Base-by-base conservation (phyloP, 2,329 filamentous ascomycete species). In the Fusarium incarnatum region DNA sequence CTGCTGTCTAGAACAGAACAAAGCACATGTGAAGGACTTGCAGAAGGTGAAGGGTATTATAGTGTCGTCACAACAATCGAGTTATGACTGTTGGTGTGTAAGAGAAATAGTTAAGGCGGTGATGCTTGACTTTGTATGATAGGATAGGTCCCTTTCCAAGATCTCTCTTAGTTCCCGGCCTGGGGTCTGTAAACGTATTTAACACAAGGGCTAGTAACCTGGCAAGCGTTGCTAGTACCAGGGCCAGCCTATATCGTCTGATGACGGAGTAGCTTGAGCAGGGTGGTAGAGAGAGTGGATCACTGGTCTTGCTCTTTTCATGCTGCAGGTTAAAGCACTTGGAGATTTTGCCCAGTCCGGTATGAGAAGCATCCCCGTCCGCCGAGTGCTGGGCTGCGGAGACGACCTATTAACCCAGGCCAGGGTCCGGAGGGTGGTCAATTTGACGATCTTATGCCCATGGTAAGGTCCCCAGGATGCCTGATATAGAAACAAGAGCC, bases 361-460 rank as follows among this genome's bases (percentile, higher is more conserved):
- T 64, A 72, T 70, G 73, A 71, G 55, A 64, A 70, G 60, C 64
- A 70, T 62, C 72, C 70, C 68, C 68, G 68, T 71, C 67, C 59
- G 55, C 64, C 68, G 56, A 64, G 64, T 71, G 63, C 72, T 73
- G 60, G 67, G 72, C 58, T 76, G 65, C 72, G 70, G 75, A 75
- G 73, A 75, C 72, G 82, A 81, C 76, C 81, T 79, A 81, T 71
- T 70, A 70, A 63, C 63, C 65, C 61, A 64, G 52, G 63, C 66
- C 64, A 73, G 73, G 68, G 81, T 80, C 78, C 81, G 81, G 82
- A 83, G 81, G 80, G 82, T 81, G 83, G 84, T 86, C 86, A 87
- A 87, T 85, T 86, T 85, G 85, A 81, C 79, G 82, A 85, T 86
- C 83, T 87, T 86, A 87, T 86, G 84, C 83, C 61, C 44, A 66